phyloP scores from a whole-genome alignment of 1,284 basidiomycete genomes.

The Boletus hoseneyae region DNA sequence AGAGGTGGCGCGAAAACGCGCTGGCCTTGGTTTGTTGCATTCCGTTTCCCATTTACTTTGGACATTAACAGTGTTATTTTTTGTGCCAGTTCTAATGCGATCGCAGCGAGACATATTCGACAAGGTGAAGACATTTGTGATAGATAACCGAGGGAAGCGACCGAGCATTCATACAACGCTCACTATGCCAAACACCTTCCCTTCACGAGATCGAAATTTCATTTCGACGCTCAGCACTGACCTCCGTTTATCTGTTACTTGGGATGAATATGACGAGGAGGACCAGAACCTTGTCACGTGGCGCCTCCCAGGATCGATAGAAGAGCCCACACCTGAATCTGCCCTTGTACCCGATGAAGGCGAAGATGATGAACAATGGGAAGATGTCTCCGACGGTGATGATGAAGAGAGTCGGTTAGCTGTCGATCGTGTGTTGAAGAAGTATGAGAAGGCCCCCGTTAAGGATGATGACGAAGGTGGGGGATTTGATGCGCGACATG shows the following conservation, averaged over 20 bases:
- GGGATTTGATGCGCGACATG: slow-evolving; percentile 76
- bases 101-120: slow-evolving; percentile 77
- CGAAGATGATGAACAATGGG: slow-evolving; percentile 40
- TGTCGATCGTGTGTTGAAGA: slow-evolving; percentile 79
- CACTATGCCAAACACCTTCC: slow-evolving; percentile 72
- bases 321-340: slow-evolving; percentile 35
- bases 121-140: slow-evolving; percentile 71
- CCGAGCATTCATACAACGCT: slow-evolving; percentile 42
- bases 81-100: slow-evolving; percentile 58
- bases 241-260: slow-evolving; percentile 71
- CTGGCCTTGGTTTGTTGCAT: slow-evolving; percentile 46
- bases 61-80: neutral
- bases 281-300: slow-evolving; percentile 73
- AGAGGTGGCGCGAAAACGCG: slow-evolving; percentile 48
- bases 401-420: slow-evolving; percentile 65
- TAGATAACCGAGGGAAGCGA: slow-evolving; percentile 46
- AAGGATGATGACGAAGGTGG: slow-evolving; percentile 63
- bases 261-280: slow-evolving; percentile 88
- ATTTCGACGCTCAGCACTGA: slow-evolving; percentile 72
- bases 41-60: neutral
- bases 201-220: slow-evolving; percentile 76
- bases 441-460: slow-evolving; percentile 85
- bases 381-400: slow-evolving; percentile 48
- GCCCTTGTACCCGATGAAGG: slow-evolving; percentile 24
- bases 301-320: slow-evolving; percentile 53